Evolutionary conservation across 306 rosid genomes (phyloP).

Genomic region (Comarum palustre): DNA sequence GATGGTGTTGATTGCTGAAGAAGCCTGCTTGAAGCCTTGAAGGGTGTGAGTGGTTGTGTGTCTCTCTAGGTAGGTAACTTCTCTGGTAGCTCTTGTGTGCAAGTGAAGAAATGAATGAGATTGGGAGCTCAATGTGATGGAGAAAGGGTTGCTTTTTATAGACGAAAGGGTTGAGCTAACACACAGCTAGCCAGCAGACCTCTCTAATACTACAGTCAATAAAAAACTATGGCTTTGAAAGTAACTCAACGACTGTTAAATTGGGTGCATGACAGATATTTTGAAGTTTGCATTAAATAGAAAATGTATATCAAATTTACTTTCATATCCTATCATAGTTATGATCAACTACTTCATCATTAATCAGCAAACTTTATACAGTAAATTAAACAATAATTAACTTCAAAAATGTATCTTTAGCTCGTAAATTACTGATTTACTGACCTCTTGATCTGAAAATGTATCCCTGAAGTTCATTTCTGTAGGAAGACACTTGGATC

Average conservation of each 20-base stretch:
- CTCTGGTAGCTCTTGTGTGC: conserved; percentile 26
- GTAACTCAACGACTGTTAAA: conserved; percentile 3
- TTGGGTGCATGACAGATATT: conserved; percentile 54
- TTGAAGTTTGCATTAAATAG: conserved; percentile 12
- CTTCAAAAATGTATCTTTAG: neutral
- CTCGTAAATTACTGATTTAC: neutral
- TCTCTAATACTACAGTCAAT: conserved; percentile 32
- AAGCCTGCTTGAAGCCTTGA: conserved; percentile 10
- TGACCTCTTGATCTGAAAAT: neutral
- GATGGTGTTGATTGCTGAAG: conserved; percentile 23
- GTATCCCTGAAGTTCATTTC: neutral
- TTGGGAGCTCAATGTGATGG: conserved; percentile 28
- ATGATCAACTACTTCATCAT: neutral
- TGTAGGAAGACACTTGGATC: neutral
- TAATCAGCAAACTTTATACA: neutral
- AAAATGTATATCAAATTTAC: conserved; percentile 23
- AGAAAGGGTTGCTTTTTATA: conserved; percentile 50
- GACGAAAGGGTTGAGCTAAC: conserved; percentile 40
- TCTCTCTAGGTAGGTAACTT: neutral
- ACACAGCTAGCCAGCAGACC: conserved; percentile 25
- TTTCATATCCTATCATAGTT: conserved; percentile 4
- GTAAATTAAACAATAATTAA: neutral
- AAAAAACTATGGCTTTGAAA: conserved; percentile 20
- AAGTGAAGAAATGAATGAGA: conserved; percentile 33
- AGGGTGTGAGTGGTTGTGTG: neutral